Evolutionary conservation across 164 flowering plant genomes (phyloP).

Genomic region (Dillenia suffruticosa): DNA sequence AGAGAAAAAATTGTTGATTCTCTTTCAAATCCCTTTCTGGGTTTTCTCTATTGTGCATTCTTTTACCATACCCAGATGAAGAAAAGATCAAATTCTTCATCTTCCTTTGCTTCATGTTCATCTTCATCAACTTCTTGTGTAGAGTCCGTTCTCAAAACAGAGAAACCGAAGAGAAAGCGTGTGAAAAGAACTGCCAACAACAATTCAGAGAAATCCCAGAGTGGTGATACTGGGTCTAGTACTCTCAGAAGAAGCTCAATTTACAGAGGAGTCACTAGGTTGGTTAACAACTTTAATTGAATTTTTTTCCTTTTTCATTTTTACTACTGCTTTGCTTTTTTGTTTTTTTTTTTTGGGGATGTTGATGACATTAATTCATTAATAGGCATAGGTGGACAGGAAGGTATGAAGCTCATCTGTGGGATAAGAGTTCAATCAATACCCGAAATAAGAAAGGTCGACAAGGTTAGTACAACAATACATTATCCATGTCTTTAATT

Average conservation of each 20-base stretch:
- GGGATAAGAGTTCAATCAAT: constrained; percentile 90
- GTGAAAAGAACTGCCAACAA: constrained; percentile 7
- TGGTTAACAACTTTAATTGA: background rate
- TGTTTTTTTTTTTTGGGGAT: constrained; percentile 17
- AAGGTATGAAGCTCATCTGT: constrained; percentile 90
- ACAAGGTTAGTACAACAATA: constrained; percentile 51
- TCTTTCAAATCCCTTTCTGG: background rate
- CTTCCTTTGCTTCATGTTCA: constrained; percentile 8
- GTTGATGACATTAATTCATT: background rate
- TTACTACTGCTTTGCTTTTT: background rate
- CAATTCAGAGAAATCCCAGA: constrained; percentile 15
- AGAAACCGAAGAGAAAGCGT: constrained; percentile 25
- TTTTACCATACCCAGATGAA: constrained; percentile 23
- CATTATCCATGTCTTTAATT: background rate
- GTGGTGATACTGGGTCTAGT: constrained; percentile 1
- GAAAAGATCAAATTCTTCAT: constrained; percentile 29
- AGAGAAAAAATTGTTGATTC: background rate
- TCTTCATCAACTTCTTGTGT: constrained; percentile 25
- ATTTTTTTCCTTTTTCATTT: background rate
- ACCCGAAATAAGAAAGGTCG: constrained; percentile 86
- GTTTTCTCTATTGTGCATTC: background rate
- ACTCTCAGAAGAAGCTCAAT: constrained; percentile 61
- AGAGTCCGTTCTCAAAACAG: constrained; percentile 4
- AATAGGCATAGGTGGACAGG: constrained; percentile 96
- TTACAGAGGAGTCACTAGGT: constrained; percentile 96